A percentile compares a stretch with the other conserved stretches of the same genome.
These are phyloP conservation scores for Aurantiochytrium sp. DNA, from an alignment of 108 stramenopile species.

Conservation along the genomic window DNA sequence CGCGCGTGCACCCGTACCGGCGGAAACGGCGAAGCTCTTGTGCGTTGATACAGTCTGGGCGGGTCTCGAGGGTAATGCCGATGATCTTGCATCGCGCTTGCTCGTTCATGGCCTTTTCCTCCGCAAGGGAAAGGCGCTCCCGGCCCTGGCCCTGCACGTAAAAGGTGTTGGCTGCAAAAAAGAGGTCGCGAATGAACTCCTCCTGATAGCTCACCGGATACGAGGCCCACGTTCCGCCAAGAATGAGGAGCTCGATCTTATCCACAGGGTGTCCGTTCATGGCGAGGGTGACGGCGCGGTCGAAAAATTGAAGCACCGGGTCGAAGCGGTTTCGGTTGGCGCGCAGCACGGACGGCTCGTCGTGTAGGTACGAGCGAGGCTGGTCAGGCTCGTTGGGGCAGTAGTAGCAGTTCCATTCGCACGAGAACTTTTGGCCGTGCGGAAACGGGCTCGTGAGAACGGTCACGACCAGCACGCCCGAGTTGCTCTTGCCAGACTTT, in stretches of 20 bases:
- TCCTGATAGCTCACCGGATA: constrained; percentile 48
- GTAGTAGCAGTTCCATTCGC: constrained; percentile 55
- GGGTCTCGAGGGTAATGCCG: constrained; percentile 92
- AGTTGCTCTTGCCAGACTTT: constrained; percentile 15
- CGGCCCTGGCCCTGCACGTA: constrained; percentile 27
- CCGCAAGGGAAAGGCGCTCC: not conserved
- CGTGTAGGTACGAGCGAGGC: constrained; percentile 50
- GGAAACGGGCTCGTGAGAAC: constrained; percentile 46
- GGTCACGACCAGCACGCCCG: constrained; percentile 45
- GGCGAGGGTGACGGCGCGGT: constrained; percentile 29
- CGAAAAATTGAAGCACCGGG: constrained; percentile 43
- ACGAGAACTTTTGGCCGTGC: constrained; percentile 43
- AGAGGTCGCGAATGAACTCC: constrained; percentile 47
- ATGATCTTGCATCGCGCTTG: constrained; percentile 54
- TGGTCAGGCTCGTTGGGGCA: constrained; percentile 52
- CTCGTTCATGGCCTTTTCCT: constrained; percentile 46
- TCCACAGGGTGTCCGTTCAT: constrained; percentile 78
- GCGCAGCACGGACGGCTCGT: constrained; percentile 49
- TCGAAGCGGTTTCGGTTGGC: constrained; percentile 46
- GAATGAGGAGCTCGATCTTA: constrained; percentile 92
- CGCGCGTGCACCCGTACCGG: constrained; percentile 91
- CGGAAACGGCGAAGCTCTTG: constrained; percentile 68
- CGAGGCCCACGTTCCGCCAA: constrained; percentile 83
- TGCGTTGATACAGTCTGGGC: constrained; percentile 90
- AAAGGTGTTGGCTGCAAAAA: constrained; percentile 52